Evolutionary conservation across 305 asterid genomes (phyloP).

Genomic region (Euphrasia arctica): DNA sequence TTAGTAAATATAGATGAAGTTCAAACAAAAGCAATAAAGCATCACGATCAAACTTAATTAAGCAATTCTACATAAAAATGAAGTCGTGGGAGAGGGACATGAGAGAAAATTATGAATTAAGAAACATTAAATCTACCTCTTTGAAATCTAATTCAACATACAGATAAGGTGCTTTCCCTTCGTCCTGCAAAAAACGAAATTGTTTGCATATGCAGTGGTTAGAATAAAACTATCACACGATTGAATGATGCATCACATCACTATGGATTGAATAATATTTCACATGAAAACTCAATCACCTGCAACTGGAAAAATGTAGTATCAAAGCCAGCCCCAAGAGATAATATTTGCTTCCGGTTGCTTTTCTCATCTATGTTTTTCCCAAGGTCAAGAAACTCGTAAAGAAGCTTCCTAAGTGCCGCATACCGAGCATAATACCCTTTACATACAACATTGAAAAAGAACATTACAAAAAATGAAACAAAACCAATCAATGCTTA

Average conservation of each 20-base stretch:
- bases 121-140: conserved; percentile 43
- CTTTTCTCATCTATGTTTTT: conserved; percentile 36
- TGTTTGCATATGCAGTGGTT: conserved; percentile 11
- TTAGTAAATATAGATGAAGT: conserved; percentile 1
- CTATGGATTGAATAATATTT: conserved; percentile 32
- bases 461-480: conserved; percentile 20
- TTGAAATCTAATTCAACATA: conserved; percentile 91
- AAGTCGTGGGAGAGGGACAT: conserved; percentile 6
- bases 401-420: conserved; percentile 72
- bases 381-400: conserved; percentile 71
- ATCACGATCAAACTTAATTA: conserved; percentile 11
- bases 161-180: conserved; percentile 71
- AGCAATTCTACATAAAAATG: conserved; percentile 22
- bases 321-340: conserved; percentile 98
- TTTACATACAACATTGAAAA: conserved; percentile 30
- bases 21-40: conserved; percentile 18
- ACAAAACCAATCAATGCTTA: not conserved
- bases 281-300: conserved; percentile 56
- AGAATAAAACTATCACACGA: conserved; percentile 4
- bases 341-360: conserved; percentile 77
- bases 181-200: conserved; percentile 59
- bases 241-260: conserved; percentile 19
- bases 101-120: conserved; percentile 1
- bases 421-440: conserved; percentile 98
- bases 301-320: conserved; percentile 90